These are phyloP conservation scores for Trypanosoma vivax DNA, from an alignment of 208 protist genomes.

Conservation along the genomic window DNA sequence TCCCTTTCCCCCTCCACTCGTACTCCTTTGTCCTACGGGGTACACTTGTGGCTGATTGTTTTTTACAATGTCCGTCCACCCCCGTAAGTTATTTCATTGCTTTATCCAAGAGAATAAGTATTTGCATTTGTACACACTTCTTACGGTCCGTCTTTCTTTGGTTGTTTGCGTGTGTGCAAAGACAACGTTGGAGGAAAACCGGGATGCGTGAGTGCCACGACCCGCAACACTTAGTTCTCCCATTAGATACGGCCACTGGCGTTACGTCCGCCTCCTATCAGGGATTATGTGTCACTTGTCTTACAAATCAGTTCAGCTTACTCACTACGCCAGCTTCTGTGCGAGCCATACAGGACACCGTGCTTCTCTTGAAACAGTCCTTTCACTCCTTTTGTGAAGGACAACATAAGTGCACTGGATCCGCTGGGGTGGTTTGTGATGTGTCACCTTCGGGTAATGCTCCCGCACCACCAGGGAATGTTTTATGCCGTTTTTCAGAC, in stretches of 20 bases:
- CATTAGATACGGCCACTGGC: neutral
- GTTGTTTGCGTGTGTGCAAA: neutral
- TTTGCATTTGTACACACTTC: no score
- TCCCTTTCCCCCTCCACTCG: no score
- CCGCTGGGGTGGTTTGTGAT: neutral
- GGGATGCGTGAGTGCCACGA: conserved; percentile 17
- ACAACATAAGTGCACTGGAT: neutral
- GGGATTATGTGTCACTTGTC: conserved; percentile 16
- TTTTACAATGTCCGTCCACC: no score
- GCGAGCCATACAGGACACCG: conserved; percentile 13
- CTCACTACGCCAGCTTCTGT: neutral
- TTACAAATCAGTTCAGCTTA: conserved; percentile 12
- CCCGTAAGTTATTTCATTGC: no score
- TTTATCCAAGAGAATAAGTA: no score
- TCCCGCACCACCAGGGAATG: neutral
- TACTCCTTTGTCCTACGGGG: no score
- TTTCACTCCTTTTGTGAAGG: conserved; percentile 8
- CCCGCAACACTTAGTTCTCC: conserved; percentile 16
- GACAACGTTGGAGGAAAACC: neutral
- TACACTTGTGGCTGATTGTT: no score
- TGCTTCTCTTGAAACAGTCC: conserved; percentile 13
- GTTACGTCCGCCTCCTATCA: conserved; percentile 1
- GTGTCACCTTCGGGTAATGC: neutral
- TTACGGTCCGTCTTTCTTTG: neutral
- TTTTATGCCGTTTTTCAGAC: conserved; percentile 8